Percentiles rank a stretch among this genome's conserved stretches.
Conservation (phyloP, 305 asterid species). For the Fraxinus albicans region DNA sequence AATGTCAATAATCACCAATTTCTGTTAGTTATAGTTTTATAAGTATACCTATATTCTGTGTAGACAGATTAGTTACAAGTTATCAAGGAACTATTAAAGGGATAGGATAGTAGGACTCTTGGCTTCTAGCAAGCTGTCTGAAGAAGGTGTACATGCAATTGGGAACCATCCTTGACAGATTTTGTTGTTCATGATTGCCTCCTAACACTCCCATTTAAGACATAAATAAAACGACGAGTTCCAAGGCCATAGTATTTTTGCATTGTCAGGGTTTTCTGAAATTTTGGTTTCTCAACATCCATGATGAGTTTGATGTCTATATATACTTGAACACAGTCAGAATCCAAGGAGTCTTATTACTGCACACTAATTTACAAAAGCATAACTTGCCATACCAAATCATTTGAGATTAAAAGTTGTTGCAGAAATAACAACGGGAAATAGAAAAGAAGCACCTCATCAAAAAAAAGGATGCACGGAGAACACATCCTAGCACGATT, state of each 20-base stretch:
- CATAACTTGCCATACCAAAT: neutral
- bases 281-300: neutral
- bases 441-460: constrained; percentile 59
- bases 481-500: constrained; percentile 89
- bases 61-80: neutral
- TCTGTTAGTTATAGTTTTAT: neutral
- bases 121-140: neutral
- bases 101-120: neutral
- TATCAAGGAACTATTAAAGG: neutral
- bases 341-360: neutral
- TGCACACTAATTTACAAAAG: neutral
- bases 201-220: neutral
- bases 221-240: neutral
- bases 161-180: neutral
- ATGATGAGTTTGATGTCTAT: neutral
- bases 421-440: neutral
- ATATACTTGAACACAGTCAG: neutral
- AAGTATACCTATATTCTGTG: neutral
- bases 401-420: neutral
- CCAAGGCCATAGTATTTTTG: neutral
- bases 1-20: neutral
- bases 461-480: constrained; percentile 90
- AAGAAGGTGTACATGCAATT: neutral
- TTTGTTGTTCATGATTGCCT: neutral
- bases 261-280: neutral